Percentiles rank a stretch among this genome's conserved stretches.
Conservation (phyloP, 257 asterid species). For the Fraxinus pennsylvanica region DNA sequence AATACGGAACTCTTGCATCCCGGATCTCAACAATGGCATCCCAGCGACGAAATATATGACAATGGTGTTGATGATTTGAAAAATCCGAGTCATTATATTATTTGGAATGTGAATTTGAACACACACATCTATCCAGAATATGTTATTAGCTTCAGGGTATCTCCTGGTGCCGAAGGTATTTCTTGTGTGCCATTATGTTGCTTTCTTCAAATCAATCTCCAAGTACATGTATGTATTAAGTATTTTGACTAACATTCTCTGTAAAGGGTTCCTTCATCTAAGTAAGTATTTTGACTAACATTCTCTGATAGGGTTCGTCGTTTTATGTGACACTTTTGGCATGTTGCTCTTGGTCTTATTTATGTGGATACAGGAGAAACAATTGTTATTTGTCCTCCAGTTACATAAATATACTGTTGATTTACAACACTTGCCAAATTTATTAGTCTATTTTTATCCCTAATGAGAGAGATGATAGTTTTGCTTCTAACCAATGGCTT, state of each 20-base stretch:
- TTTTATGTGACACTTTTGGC: background rate
- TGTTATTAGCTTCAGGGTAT: background rate
- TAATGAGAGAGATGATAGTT: background rate
- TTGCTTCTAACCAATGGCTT: background rate
- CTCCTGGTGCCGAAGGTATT: background rate
- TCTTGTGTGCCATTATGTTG: background rate
- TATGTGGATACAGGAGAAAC: background rate
- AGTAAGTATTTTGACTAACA: too few species aligned
- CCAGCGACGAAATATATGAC: constrained; percentile 8
- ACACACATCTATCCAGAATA: constrained; percentile 7
- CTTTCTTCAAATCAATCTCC: background rate
- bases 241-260: background rate
- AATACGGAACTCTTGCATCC: background rate
- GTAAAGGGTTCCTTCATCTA: background rate
- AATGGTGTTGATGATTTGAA: constrained; percentile 9
- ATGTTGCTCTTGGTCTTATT: background rate
- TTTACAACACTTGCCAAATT: background rate
- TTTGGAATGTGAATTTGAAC: constrained; percentile 8
- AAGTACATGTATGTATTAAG: background rate
- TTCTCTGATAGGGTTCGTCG: background rate
- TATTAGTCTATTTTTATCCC: background rate
- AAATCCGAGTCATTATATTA: constrained; percentile 10
- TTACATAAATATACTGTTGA: background rate
- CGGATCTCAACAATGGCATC: constrained; percentile 10
- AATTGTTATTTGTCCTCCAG: background rate